A percentile compares a stretch with the other conserved stretches of the same genome.
Evolutionary conservation across 176 grass and related monocot species (phyloP).

Genomic region (Raddia guianensis): DNA sequence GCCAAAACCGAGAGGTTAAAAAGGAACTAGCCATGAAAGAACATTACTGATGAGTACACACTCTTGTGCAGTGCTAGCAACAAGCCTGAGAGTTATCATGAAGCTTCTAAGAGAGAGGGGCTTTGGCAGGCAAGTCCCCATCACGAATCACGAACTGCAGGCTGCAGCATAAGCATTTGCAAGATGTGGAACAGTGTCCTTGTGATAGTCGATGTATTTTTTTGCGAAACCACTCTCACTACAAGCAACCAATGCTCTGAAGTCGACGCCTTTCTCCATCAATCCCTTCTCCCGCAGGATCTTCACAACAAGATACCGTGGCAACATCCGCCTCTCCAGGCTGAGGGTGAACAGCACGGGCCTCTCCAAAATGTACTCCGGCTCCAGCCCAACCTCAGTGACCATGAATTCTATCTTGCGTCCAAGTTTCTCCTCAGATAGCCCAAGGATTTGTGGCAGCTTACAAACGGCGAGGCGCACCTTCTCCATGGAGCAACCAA

Average conservation of each 20-base stretch:
- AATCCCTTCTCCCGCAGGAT: background rate
- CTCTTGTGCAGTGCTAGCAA: no score
- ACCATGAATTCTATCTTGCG: slow-evolving; percentile 46
- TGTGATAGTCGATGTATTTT: slow-evolving; percentile 9
- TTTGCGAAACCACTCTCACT: background rate
- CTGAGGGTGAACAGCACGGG: slow-evolving; percentile 2
- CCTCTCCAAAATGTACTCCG: slow-evolving; percentile 5
- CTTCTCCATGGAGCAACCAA: slow-evolving; percentile 41
- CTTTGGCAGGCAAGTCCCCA: no score
- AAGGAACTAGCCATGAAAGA: background rate
- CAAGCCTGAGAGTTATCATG: no score
- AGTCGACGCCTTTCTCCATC: background rate
- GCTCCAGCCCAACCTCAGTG: slow-evolving; percentile 14
- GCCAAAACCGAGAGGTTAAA: background rate
- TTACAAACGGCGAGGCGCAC: slow-evolving; percentile 8
- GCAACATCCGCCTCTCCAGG: slow-evolving; percentile 36
- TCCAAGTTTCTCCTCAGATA: slow-evolving; percentile 23
- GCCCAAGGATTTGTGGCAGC: background rate
- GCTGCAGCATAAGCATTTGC: no score
- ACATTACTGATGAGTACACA: background rate
- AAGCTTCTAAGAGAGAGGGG: no score
- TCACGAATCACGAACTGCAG: no score
- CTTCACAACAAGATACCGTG: background rate
- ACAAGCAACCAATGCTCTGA: background rate
- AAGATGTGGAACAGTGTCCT: background rate